These are phyloP conservation scores for Wickerhamomyces sydowiorum DNA, from an alignment of 805 yeast genomes.

Conservation along the genomic window DNA sequence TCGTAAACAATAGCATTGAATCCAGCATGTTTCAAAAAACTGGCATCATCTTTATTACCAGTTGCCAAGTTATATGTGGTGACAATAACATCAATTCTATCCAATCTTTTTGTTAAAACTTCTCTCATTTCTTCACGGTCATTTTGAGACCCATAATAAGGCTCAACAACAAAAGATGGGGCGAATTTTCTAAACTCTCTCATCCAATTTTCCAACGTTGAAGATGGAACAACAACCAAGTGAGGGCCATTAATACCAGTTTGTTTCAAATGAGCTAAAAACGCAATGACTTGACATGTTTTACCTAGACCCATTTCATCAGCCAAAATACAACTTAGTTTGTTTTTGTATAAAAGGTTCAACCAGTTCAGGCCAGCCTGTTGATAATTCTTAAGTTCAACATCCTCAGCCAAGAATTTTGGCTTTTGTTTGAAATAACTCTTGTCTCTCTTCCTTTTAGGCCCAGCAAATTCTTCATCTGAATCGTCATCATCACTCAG, in stretches of 20 bases:
- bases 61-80: constrained; percentile 93
- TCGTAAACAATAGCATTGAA: constrained; percentile 92
- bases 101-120: constrained; percentile 46
- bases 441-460: constrained; percentile 14
- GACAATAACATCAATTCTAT: constrained; percentile 77
- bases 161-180: constrained; percentile 76
- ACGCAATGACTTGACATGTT: constrained; percentile 93
- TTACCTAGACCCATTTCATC: constrained; percentile 99
- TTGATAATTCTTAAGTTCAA: constrained; percentile 81
- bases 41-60: constrained; percentile 76
- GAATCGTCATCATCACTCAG: constrained; percentile 27
- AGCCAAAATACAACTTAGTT: constrained; percentile 87
- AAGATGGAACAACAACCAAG: constrained; percentile 90
- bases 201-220: constrained; percentile 96
- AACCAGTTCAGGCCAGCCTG: constrained; percentile 98
- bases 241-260: constrained; percentile 73
- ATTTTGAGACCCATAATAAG: constrained; percentile 83
- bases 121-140: constrained; percentile 85
- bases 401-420: constrained; percentile 49
- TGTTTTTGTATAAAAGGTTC: constrained; percentile 65
- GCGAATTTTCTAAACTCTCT: constrained; percentile 89
- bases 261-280: constrained; percentile 79
- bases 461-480: constrained; percentile 27
- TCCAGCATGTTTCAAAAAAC: constrained; percentile 64
- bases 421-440: constrained; percentile 71